phyloP scores from a whole-genome alignment of 2,329 filamentous ascomycete species.

The Onygena corvina region DNA sequence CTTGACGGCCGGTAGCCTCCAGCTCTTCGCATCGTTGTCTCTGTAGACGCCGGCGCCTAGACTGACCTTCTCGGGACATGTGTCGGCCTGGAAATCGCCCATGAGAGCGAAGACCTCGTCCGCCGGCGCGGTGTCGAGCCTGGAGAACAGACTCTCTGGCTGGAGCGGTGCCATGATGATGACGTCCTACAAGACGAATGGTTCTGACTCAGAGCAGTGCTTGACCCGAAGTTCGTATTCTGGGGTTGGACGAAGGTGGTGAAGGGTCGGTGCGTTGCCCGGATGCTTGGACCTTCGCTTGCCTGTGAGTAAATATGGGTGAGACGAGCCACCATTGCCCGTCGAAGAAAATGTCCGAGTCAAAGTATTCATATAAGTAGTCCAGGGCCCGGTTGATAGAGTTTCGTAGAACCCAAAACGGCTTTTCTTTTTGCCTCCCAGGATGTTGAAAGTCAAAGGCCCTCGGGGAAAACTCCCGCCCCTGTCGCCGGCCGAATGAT shows the following conservation, averaged over 20 bases:
- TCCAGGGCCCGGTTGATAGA: neutral
- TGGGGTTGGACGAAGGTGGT: neutral
- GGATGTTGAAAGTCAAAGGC: neutral
- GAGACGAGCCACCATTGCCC: neutral
- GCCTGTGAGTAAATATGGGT: too few species aligned
- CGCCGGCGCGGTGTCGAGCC: constrained; percentile 12
- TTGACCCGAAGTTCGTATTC: neutral
- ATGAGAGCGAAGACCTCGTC: constrained; percentile 21
- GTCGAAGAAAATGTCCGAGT: neutral
- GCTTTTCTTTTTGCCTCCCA: neutral
- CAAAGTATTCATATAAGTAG: constrained; percentile 1
- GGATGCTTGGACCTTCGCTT: neutral
- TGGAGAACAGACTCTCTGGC: constrained; percentile 15
- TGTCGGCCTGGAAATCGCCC: constrained; percentile 18
- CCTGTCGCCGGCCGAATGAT: too few species aligned
- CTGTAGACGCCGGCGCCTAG: constrained; percentile 33
- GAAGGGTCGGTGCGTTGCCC: neutral
- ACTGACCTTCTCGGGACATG: constrained; percentile 27
- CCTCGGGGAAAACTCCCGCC: neutral
- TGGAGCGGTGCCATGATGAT: constrained; percentile 14
- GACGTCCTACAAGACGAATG: neutral
- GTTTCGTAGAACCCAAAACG: constrained; percentile 1
- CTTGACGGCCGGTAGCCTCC: constrained; percentile 29
- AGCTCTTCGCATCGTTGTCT: constrained; percentile 27
- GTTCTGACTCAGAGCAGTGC: neutral